Base-by-base conservation (phyloP, 345 rosid species). In the Citrus sp. region DNA sequence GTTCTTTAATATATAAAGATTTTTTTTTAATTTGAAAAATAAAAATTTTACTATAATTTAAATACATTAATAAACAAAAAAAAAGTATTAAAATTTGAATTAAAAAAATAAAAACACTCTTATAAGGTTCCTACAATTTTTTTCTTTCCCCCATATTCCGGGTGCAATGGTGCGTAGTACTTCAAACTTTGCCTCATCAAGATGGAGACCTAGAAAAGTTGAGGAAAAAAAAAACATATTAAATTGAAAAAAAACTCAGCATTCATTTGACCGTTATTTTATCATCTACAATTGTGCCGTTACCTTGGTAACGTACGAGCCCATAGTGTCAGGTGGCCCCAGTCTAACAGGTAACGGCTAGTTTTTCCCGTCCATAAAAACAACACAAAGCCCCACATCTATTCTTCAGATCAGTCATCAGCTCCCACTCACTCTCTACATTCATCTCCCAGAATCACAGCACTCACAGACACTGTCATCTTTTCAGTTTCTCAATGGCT, bases 271-370 rank as follows among this genome's bases (percentile, higher is more conserved):
- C 74, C 75, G 81, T 77, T 67, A 27, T 4, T 18, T 28, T 24
- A 9, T 21, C 27, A 35, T 38, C 42, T 7, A 60, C 71, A 12
- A 8, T 30, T 22, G 60, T 30, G 64, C 76, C 79, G 79, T 82
- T 78, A 25, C 58, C 63, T 58, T 4, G 64, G 61, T 14, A 49
- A 59, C 61, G 38, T 28, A 67, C 61, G 34, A 63, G 7, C 54
- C 38, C 81, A 74, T 38, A 28, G 22, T 9, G 19, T 61, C 60
- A 70, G 40, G 59, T 67, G 77, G 77, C 64, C 67, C 72, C 72
- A 18, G 49, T 9, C 38, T 27, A 55, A 30, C 70, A 66, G 21
- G 32, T 55, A 88, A 88, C 91, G 91, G 89, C 87, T 88, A 88
- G 78, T 83, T 88, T 80, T 78, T 49, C 30, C 60, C 16, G 3